A percentile compares a stretch with the other conserved stretches of the same genome.
Conservation (phyloP, 108 stramenopile species). For the Asterionellopsis glacialis region DNA sequence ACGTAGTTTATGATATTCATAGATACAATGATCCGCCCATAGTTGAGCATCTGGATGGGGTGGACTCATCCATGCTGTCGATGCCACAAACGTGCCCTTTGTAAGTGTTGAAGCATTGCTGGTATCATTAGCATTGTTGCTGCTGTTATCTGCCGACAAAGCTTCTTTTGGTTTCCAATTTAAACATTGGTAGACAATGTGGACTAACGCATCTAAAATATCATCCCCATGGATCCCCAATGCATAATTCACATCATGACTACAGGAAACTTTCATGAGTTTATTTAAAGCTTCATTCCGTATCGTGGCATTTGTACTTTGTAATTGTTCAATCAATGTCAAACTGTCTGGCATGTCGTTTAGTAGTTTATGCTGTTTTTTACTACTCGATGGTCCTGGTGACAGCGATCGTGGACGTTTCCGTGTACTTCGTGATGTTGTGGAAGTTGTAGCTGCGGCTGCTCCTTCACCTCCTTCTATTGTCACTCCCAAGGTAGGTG, state of each 20-base stretch:
- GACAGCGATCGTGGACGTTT: not conserved
- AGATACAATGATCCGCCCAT: conserved; percentile 21
- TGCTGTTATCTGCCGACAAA: no score
- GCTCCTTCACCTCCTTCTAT: not conserved
- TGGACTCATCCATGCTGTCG: conserved; percentile 29
- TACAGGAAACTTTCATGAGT: conserved; percentile 43
- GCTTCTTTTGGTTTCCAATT: conserved; percentile 45
- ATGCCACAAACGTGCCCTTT: conserved; percentile 25
- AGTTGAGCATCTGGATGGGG: conserved; percentile 2
- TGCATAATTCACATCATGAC: conserved; percentile 55
- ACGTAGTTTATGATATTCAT: not conserved
- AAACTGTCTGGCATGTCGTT: not conserved
- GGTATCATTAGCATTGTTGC: no score
- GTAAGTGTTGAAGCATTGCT: conserved; percentile 3
- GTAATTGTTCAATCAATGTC: not conserved
- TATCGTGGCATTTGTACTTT: not conserved
- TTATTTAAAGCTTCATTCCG: conserved; percentile 55
- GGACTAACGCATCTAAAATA: conserved; percentile 37
- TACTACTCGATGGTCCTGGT: not conserved
- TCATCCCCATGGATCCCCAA: conserved; percentile 48
- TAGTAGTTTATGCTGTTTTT: no score
- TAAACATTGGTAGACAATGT: conserved; percentile 53
- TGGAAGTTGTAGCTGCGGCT: not conserved
- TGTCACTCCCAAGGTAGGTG: not conserved
- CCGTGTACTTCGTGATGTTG: not conserved